Percentiles rank a stretch among this genome's conserved stretches.
Evolutionary conservation across 768 basidiomycete genomes (phyloP).

Genomic region (Pholiota microspora): DNA sequence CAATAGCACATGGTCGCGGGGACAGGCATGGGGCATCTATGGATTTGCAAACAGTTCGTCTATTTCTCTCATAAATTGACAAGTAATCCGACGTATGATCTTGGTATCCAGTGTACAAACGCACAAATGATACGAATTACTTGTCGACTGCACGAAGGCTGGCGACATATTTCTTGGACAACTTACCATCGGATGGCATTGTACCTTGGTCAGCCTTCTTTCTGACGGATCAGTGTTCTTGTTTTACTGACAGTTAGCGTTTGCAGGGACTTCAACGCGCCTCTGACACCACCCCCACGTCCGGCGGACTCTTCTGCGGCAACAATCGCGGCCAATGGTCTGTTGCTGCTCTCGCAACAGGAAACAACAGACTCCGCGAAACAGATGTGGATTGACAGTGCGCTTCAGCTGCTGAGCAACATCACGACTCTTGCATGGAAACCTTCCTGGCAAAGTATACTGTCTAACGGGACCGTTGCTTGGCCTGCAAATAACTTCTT

Average conservation of each 20-base stretch:
- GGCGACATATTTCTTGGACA: slow-evolving; percentile 58
- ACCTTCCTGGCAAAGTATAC: slow-evolving; percentile 59
- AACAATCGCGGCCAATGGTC: slow-evolving; percentile 56
- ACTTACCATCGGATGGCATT: slow-evolving; percentile 58
- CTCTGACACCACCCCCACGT: slow-evolving; percentile 46
- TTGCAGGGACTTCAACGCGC: slow-evolving; percentile 73
- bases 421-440: slow-evolving; percentile 55
- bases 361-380: slow-evolving; percentile 32
- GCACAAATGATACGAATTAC: slow-evolving; percentile 48
- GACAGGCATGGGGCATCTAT: slow-evolving; percentile 71
- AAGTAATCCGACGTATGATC: background rate
- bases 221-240: background rate
- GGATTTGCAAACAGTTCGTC: slow-evolving; percentile 67
- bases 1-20: slow-evolving; percentile 70
- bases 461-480: slow-evolving; percentile 68
- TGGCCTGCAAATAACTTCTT: slow-evolving; percentile 51
- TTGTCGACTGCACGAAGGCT: slow-evolving; percentile 57
- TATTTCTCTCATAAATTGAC: background rate
- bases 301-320: slow-evolving; percentile 73
- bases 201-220: slow-evolving; percentile 56
- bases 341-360: slow-evolving; percentile 53
- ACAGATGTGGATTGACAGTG: slow-evolving; percentile 44
- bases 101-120: slow-evolving; percentile 50
- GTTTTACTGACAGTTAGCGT: slow-evolving; percentile 1
- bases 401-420: slow-evolving; percentile 47